Base-by-base conservation (phyloP, 176 grass and related monocot genomes). In the Pontederia paniculata region DNA sequence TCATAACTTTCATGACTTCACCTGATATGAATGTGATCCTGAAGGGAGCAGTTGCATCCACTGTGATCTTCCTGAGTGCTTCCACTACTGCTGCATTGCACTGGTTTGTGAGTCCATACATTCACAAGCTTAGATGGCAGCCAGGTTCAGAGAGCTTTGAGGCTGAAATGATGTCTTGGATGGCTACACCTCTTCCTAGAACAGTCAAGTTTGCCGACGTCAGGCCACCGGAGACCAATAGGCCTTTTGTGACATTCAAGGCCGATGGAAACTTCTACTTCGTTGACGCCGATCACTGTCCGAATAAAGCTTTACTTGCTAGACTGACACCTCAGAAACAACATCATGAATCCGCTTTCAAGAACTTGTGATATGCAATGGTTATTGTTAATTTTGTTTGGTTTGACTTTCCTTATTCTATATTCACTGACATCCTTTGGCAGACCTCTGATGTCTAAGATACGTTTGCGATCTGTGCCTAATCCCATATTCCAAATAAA, bases 1-100 rank as follows among this genome's bases (percentile, higher is more conserved):
- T 98, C 57, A 91, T 98, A 77, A 98, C 93, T 13, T 98, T 98
- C 83, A 98, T 98, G 93, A 98, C 93, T 17, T 98, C 86, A 4
- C 93, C 93, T 2, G 74, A 72, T 14, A 84, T 98, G 93, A 98
- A 98, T 25, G 93, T 98, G 15, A 91, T 98, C 68, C 74, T 91
- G 55, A 91, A 98, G 76, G 93, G 93, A 1, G 93, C 70, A 17
- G 86, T 98, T 21, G 93, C 93, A 21, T 77, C 86, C 46, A 98
- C 86, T 0, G 83, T 98, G 57, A 98, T 98, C 72, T 82, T 98
- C 72, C 83, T 98, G 19, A 91, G 93, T 20, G 93, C 93, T 62
- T 77, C 83, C 2, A 97, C 93, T 8, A 97, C 93, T 23, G 86
- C 44, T 20, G 93, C 74, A 37, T 21, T 97, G 53, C 93, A 97